Percentiles rank a stretch among this genome's conserved stretches.
Conservation (phyloP, 2,329 filamentous ascomycete genomes). For the Penicillium sp. region DNA sequence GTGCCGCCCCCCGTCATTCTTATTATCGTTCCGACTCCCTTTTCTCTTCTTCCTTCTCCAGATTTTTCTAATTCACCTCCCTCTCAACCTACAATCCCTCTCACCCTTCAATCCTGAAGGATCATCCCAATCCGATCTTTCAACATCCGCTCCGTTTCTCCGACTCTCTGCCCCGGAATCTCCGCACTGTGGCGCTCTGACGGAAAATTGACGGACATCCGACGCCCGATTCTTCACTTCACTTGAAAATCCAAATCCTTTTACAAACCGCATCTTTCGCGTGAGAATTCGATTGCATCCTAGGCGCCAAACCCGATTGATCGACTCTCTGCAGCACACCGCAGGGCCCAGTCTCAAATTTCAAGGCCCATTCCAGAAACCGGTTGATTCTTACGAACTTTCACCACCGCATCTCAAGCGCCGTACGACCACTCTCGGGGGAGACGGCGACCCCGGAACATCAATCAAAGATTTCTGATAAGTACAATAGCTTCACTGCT, state of each 20-base stretch:
- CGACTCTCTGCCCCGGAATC: slow-evolving; percentile 2
- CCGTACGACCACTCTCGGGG: slow-evolving; percentile 45
- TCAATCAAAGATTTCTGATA: slow-evolving; percentile 8
- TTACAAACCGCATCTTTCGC: slow-evolving; percentile 7
- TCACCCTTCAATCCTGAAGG: slow-evolving; percentile 1
- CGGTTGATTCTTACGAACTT: slow-evolving; percentile 18
- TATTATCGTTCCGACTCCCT: slow-evolving; percentile 26
- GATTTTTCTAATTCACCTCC: slow-evolving; percentile 1
- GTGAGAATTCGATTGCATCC: slow-evolving; percentile 18
- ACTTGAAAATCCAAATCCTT: slow-evolving; percentile 1
- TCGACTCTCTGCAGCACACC: slow-evolving; percentile 18
- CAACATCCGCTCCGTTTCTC: slow-evolving; percentile 3
- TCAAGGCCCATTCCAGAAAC: slow-evolving; percentile 5
- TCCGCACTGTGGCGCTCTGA: slow-evolving; percentile 22
- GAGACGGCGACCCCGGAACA: slow-evolving; percentile 44
- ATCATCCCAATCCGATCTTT: slow-evolving; percentile 20
- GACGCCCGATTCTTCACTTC: slow-evolving; percentile 8
- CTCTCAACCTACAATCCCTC: not conserved
- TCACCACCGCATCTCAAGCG: slow-evolving; percentile 29
- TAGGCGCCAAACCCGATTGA: slow-evolving; percentile 16
- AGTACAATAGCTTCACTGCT: slow-evolving; percentile 9
- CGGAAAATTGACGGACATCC: slow-evolving; percentile 14
- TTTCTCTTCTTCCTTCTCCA: slow-evolving; percentile 12
- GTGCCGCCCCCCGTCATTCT: slow-evolving; percentile 28
- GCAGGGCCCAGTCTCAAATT: slow-evolving; percentile 17